A percentile compares a stretch with the other conserved stretches of the same genome.
phyloP scores from a whole-genome alignment of 1,284 basidiomycete species.

The Inonotus hispidus region DNA sequence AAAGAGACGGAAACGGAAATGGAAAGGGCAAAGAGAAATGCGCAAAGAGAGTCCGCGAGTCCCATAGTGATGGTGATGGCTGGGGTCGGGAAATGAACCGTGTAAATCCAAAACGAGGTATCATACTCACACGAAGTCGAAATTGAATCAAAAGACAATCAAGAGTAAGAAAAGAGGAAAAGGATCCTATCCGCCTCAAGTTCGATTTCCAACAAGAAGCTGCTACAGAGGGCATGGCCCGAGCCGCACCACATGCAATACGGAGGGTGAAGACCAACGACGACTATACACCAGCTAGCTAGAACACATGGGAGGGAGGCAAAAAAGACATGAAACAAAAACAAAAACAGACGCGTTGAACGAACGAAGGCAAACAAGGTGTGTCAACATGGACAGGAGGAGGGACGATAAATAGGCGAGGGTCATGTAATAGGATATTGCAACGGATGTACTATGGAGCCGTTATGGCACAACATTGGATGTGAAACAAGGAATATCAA shows the following conservation, averaged over 20 bases:
- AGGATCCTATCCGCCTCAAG: conserved; percentile 18
- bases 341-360: neutral
- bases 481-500: neutral
- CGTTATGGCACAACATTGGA: neutral
- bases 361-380: neutral
- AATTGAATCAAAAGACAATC: neutral
- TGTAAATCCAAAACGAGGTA: no score
- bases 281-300: neutral
- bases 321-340: neutral
- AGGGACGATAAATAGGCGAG: neutral
- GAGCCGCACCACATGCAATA: neutral
- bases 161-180: neutral
- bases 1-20: neutral
- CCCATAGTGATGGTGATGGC: neutral
- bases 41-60: neutral
- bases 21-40: neutral
- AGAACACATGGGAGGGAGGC: neutral
- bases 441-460: neutral
- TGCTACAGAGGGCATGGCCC: conserved; percentile 5
- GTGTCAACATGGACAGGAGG: neutral
- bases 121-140: no score
- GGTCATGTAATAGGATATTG: neutral
- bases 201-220: conserved; percentile 16
- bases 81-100: no score
- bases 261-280: neutral